phyloP scores from a whole-genome alignment of 1,284 basidiomycete species.

The Pseudozyma hubeiensis region DNA sequence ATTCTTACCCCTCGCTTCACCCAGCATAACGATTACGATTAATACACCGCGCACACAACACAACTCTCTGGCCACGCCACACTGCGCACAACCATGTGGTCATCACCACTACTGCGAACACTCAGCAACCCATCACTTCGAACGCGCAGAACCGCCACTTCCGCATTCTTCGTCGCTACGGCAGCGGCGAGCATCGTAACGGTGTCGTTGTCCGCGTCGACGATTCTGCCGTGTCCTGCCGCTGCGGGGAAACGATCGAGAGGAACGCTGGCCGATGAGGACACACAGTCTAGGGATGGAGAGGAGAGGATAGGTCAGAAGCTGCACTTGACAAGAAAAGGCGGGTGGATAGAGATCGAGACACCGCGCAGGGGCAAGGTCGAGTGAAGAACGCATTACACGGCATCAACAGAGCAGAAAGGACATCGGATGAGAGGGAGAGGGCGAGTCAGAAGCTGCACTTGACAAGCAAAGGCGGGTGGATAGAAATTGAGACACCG shows the following conservation, averaged over 20 bases:
- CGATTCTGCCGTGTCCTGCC: conserved; percentile 54
- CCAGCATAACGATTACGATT: too few species aligned
- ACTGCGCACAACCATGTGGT: conserved; percentile 11
- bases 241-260: conserved; percentile 28
- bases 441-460: conserved; percentile 41
- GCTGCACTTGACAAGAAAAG: conserved; percentile 42
- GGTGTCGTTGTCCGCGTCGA: conserved; percentile 50
- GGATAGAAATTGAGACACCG: conserved; percentile 55
- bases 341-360: conserved; percentile 59
- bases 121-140: conserved; percentile 39
- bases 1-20: too few species aligned
- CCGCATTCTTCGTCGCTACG: conserved; percentile 50
- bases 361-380: conserved; percentile 11
- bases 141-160: conserved; percentile 35
- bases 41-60: too few species aligned
- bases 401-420: too few species aligned
- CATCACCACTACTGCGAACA: neutral
- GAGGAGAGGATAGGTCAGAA: conserved; percentile 34
- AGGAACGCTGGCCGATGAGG: conserved; percentile 19
- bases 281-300: neutral
- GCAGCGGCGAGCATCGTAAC: conserved; percentile 55
- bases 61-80: too few species aligned
- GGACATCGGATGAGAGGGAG: neutral
- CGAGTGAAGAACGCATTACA: too few species aligned
- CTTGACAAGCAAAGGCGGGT: conserved; percentile 51